A percentile compares a stretch with the other conserved stretches of the same genome.
phyloP scores from a whole-genome alignment of 805 yeast genomes.

The Yamadazyma olivae region DNA sequence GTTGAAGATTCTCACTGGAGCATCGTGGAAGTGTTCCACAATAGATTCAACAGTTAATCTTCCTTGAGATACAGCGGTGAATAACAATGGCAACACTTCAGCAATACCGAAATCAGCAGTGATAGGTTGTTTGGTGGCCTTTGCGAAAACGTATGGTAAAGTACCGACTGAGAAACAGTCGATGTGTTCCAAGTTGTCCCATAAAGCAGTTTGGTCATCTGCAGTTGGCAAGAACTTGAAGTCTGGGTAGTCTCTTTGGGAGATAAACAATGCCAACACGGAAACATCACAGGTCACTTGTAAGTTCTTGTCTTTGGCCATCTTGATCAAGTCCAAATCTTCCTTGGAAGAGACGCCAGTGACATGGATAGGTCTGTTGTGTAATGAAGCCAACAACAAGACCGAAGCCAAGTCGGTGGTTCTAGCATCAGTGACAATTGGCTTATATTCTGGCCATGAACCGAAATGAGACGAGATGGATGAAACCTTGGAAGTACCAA shows the following conservation, averaged over 20 bases:
- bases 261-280: slow-evolving; percentile 72
- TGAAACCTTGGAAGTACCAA: slow-evolving; percentile 67
- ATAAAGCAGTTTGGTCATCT: slow-evolving; percentile 77
- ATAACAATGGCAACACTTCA: slow-evolving; percentile 78
- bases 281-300: slow-evolving; percentile 89
- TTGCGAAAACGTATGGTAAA: slow-evolving; percentile 70
- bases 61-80: slow-evolving; percentile 75
- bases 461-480: slow-evolving; percentile 76
- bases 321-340: slow-evolving; percentile 77
- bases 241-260: slow-evolving; percentile 68
- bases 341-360: slow-evolving; percentile 79
- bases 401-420: slow-evolving; percentile 93
- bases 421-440: slow-evolving; percentile 88
- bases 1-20: slow-evolving; percentile 79
- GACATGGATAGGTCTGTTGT: slow-evolving; percentile 80
- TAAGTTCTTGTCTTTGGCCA: slow-evolving; percentile 81
- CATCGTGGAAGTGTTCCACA: slow-evolving; percentile 67
- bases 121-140: slow-evolving; percentile 56
- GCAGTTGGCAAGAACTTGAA: slow-evolving; percentile 73
- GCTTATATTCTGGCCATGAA: slow-evolving; percentile 80
- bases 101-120: slow-evolving; percentile 74
- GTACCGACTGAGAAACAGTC: slow-evolving; percentile 88
- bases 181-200: slow-evolving; percentile 69
- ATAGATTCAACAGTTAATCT: slow-evolving; percentile 72
- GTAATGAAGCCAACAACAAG: slow-evolving; percentile 82